Evolutionary conservation across 192 early-diverging fungal species (phyloP).

Genomic region (Podila minutissima): DNA sequence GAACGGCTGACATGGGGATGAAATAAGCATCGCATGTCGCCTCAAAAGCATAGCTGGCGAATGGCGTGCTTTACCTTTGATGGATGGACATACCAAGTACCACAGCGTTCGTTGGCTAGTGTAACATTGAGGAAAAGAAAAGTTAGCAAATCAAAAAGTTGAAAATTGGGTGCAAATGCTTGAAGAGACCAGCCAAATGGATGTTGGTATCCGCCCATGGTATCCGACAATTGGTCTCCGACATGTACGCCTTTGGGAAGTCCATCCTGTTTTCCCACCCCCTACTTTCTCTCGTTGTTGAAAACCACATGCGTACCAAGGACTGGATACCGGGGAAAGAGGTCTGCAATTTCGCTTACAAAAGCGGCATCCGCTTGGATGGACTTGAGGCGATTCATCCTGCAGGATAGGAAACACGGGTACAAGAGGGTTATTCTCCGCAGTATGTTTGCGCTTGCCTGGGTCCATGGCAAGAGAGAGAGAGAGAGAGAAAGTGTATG

Average conservation of each 20-base stretch:
- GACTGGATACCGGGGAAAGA: constrained; percentile 70
- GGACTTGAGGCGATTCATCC: constrained; percentile 82
- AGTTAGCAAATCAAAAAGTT: background rate
- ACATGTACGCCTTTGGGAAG: no score
- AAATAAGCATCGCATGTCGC: no score
- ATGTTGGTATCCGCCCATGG: no score
- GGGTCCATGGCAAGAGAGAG: background rate
- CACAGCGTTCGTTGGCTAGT: constrained; percentile 86
- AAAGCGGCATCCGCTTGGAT: constrained; percentile 82
- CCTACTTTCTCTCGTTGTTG: no score
- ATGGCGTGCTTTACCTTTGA: constrained; percentile 48
- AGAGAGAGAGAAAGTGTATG: background rate
- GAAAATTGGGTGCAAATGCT: background rate
- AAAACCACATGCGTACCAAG: constrained; percentile 49
- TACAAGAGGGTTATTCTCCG: background rate
- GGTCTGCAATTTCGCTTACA: constrained; percentile 64
- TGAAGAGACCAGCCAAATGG: background rate
- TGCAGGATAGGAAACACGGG: constrained; percentile 7
- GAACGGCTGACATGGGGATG: background rate
- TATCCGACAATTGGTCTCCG: no score
- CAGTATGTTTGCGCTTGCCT: background rate
- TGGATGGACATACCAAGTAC: constrained; percentile 86
- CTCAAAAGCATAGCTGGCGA: no score
- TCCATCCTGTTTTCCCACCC: no score
- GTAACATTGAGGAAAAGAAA: background rate